phyloP scores from a whole-genome alignment of 2,329 filamentous ascomycete genomes.

The Pseudocercospora vitis region DNA sequence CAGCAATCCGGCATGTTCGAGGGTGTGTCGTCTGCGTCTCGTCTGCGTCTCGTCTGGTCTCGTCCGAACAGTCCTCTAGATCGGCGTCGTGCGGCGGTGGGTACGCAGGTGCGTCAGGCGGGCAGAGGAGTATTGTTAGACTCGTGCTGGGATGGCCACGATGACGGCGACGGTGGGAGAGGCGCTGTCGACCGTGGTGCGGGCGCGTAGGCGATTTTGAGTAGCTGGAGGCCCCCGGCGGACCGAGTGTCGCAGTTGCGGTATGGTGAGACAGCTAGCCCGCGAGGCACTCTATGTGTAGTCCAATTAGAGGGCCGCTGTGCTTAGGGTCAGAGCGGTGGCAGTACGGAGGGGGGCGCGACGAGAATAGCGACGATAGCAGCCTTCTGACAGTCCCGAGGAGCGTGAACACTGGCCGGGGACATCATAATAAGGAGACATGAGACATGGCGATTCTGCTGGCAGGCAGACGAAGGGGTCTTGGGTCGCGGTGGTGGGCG shows the following conservation, averaged over 20 bases:
- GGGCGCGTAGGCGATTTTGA: conserved; percentile 6
- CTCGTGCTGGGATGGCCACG: too few relatives aligned
- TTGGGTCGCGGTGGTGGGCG: too few relatives aligned
- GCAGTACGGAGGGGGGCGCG: neutral
- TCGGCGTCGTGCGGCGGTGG: too few relatives aligned
- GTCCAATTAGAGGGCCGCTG: conserved; percentile 8
- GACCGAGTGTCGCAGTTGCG: neutral
- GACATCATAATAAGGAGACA: too few relatives aligned
- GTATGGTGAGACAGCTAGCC: conserved; percentile 8
- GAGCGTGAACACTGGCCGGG: too few relatives aligned
- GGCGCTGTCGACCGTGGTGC: conserved; percentile 4
- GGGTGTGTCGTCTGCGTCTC: too few relatives aligned
- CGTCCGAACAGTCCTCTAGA: conserved; percentile 9
- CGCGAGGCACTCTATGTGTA: conserved; percentile 2
- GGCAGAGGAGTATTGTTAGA: too few relatives aligned
- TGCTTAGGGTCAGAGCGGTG: neutral
- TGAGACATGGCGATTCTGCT: too few relatives aligned
- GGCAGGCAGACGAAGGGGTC: too few relatives aligned
- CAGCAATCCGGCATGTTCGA: conserved; percentile 15
- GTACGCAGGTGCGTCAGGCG: too few relatives aligned
- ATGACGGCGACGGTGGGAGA: neutral
- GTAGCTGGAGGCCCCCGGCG: neutral
- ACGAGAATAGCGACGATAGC: neutral
- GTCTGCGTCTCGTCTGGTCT: conserved; percentile 9
- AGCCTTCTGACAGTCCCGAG: neutral